Percentiles rank a stretch among this genome's conserved stretches.
These are phyloP conservation scores for Stephania cephalantha DNA, from an alignment of 164 flowering plant genomes.

Conservation along the genomic window DNA sequence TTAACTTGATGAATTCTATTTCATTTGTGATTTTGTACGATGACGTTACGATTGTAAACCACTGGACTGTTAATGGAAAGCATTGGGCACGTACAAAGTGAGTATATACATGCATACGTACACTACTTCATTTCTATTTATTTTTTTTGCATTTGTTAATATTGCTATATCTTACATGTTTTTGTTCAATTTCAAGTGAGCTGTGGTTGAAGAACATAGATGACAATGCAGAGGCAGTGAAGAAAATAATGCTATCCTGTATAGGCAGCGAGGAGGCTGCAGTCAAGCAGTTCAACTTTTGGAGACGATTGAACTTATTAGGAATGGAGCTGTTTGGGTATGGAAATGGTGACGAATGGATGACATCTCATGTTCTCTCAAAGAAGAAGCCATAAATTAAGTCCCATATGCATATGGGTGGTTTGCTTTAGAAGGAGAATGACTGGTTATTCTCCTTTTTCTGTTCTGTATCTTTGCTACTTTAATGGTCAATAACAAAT, in stretches of 20 bases:
- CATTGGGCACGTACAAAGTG: slow-evolving; percentile 16
- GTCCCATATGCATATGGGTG: no score
- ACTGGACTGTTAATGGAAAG: slow-evolving; percentile 22
- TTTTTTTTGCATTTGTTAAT: not conserved
- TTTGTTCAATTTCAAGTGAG: slow-evolving; percentile 7
- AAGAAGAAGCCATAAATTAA: slow-evolving; percentile 14
- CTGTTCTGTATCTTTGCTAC: no score
- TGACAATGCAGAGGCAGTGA: not conserved
- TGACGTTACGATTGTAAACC: slow-evolving; percentile 18
- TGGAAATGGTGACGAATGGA: slow-evolving; percentile 18
- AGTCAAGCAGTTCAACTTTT: slow-evolving; percentile 9
- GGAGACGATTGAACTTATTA: slow-evolving; percentile 13
- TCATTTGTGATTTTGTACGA: slow-evolving; percentile 9
- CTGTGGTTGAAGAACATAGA: slow-evolving; percentile 17
- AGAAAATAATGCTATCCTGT: not conserved
- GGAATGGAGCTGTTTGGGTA: slow-evolving; percentile 7
- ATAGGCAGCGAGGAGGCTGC: slow-evolving; percentile 9
- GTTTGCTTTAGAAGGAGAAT: no score
- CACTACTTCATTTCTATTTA: no score
- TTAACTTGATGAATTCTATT: no score
- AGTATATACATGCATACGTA: not conserved
- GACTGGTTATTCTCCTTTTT: no score
- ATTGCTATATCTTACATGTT: not conserved
- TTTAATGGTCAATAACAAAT: no score
- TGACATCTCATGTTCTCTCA: slow-evolving; percentile 13